These are phyloP conservation scores for Yamadazyma blattariae DNA, from an alignment of 1,139 yeast species.

Conservation along the genomic window DNA sequence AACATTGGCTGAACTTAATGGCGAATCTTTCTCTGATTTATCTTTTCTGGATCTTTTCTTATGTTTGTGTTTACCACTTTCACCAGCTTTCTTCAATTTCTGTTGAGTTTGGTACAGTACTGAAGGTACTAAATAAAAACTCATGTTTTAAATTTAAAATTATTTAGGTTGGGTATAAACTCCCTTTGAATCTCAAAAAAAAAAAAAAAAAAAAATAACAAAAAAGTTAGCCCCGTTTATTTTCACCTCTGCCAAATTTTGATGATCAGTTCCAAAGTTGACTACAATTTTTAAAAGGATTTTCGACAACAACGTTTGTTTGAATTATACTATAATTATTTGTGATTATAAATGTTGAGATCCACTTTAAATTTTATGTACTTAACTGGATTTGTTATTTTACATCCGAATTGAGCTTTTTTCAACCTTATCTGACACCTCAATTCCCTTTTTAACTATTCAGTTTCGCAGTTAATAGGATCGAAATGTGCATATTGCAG, in stretches of 20 bases:
- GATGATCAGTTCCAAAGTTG: too few relatives aligned
- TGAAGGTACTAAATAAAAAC: constrained; percentile 32
- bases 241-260: constrained; percentile 1
- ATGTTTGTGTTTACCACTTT: constrained; percentile 12
- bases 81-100: constrained; percentile 18
- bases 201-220: neutral
- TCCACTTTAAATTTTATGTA: too few relatives aligned
- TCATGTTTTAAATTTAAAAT: constrained; percentile 24
- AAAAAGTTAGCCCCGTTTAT: neutral
- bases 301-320: too few relatives aligned
- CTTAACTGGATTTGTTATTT: too few relatives aligned
- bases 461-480: too few relatives aligned
- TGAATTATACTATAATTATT: too few relatives aligned
- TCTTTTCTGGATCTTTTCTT: constrained; percentile 12
- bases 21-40: constrained; percentile 5
- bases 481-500: too few relatives aligned
- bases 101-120: constrained; percentile 34
- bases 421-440: too few relatives aligned
- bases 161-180: too few relatives aligned
- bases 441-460: too few relatives aligned
- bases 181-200: neutral
- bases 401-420: too few relatives aligned
- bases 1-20: constrained; percentile 11
- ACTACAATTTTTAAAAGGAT: neutral
- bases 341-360: too few relatives aligned